A percentile compares a stretch with the other conserved stretches of the same genome.
phyloP scores from a whole-genome alignment of 345 rosid genomes.

The Arabidopsis arenosa region DNA sequence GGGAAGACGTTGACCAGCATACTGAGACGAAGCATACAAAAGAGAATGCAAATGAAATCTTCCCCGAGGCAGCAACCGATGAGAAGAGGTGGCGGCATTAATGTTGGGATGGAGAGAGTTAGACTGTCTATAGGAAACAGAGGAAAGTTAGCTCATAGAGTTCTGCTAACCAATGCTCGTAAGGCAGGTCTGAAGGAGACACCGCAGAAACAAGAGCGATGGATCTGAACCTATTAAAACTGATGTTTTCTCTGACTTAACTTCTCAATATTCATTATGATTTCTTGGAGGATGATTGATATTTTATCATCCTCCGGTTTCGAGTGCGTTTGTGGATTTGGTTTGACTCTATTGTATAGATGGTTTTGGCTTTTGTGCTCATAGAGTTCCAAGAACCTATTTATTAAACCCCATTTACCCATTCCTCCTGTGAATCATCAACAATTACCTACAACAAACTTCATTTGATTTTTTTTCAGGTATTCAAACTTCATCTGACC shows the following conservation, averaged over 20 bases:
- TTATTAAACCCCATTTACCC: too few species aligned
- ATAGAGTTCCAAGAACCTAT: slow-evolving; percentile 2
- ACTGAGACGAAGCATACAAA: slow-evolving; percentile 76
- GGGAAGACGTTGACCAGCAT: slow-evolving; percentile 61
- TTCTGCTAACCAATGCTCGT: slow-evolving; percentile 62
- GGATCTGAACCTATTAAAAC: slow-evolving; percentile 39
- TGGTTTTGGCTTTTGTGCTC: slow-evolving; percentile 11
- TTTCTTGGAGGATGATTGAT: slow-evolving; percentile 39
- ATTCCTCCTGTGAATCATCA: too few species aligned
- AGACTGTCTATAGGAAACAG: slow-evolving; percentile 86
- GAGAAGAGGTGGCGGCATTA: slow-evolving; percentile 79
- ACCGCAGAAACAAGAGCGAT: slow-evolving; percentile 75
- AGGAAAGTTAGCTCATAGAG: slow-evolving; percentile 71
- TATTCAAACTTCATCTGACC: too few species aligned
- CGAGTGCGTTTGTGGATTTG: slow-evolving; percentile 38
- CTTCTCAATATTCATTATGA: slow-evolving; percentile 17
- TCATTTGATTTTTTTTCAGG: too few species aligned
- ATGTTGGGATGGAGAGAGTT: slow-evolving; percentile 84
- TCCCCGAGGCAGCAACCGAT: slow-evolving; percentile 63
- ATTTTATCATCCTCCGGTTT: slow-evolving; percentile 36
- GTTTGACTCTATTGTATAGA: slow-evolving; percentile 39
- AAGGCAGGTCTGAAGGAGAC: slow-evolving; percentile 61
- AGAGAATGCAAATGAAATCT: slow-evolving; percentile 54
- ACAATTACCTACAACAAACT: too few species aligned
- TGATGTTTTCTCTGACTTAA: slow-evolving; percentile 19